Conservation (phyloP, 805 yeast species). For the Barnettozyma wickerhamii region DNA sequence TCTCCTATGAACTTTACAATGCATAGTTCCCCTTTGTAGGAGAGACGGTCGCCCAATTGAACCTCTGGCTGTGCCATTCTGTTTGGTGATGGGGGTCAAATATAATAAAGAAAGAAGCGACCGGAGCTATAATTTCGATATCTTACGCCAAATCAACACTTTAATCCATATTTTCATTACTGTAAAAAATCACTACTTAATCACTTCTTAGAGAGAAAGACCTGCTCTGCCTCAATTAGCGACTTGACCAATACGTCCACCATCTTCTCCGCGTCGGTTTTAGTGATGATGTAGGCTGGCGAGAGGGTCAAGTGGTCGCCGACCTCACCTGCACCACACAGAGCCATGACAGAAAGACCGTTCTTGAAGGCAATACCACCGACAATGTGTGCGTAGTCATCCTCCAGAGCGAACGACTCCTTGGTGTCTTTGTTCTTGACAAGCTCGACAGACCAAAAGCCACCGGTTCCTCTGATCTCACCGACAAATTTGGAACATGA, state of each 20-base stretch:
- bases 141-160: too few species aligned
- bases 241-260: constrained; percentile 20
- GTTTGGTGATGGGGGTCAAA: too few species aligned
- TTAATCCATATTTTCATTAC: too few species aligned
- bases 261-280: constrained; percentile 31
- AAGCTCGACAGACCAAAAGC: constrained; percentile 45
- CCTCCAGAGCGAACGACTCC: constrained; percentile 32
- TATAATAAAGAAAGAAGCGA: too few species aligned
- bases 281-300: constrained; percentile 35
- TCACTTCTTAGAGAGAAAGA: too few species aligned
- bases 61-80: not conserved
- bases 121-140: too few species aligned
- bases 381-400: constrained; percentile 25
- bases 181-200: too few species aligned
- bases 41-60: constrained; percentile 27
- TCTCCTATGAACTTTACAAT: constrained; percentile 61
- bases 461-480: constrained; percentile 46
- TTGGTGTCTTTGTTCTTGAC: constrained; percentile 40
- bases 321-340: constrained; percentile 30
- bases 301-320: constrained; percentile 40
- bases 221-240: constrained; percentile 4
- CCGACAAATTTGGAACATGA: constrained; percentile 30
- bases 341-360: constrained; percentile 36
- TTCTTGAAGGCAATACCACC: constrained; percentile 29
- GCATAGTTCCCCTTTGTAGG: constrained; percentile 43